Evolutionary conservation across 148 eudicot species (phyloP).

Genomic region (Rhododendron vialii): DNA sequence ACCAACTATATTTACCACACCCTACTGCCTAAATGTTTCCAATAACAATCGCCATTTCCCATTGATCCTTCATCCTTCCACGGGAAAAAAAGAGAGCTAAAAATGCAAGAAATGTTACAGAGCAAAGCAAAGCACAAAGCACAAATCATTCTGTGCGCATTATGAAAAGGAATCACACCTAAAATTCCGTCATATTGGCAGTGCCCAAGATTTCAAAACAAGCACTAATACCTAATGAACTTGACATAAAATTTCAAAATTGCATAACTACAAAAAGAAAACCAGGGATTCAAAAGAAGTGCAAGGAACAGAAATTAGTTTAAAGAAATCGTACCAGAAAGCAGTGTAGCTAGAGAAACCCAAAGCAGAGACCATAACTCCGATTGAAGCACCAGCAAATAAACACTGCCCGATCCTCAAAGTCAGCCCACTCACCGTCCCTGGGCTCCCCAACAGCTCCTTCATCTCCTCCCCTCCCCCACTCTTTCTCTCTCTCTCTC

Average conservation of each 20-base stretch:
- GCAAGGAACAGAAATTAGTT: background rate
- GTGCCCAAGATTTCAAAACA: background rate
- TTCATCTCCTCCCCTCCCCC: slow-evolving; percentile 22
- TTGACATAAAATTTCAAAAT: background rate
- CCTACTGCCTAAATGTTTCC: background rate
- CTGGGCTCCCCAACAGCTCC: slow-evolving; percentile 48
- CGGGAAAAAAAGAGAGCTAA: background rate
- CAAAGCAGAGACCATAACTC: slow-evolving; percentile 43
- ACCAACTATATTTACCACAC: background rate
- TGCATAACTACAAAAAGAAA: background rate
- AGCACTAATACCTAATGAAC: too few species aligned
- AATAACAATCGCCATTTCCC: background rate
- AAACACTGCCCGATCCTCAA: slow-evolving; percentile 52
- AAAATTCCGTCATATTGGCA: background rate
- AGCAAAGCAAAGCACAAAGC: background rate
- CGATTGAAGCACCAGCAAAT: slow-evolving; percentile 51
- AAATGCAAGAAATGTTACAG: background rate
- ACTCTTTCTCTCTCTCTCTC: background rate
- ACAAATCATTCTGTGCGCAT: background rate
- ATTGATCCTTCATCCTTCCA: background rate
- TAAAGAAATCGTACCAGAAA: slow-evolving; percentile 32
- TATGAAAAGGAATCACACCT: background rate
- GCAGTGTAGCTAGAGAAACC: slow-evolving; percentile 58
- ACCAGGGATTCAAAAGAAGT: background rate
- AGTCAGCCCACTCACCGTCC: slow-evolving; percentile 42